These are phyloP conservation scores for Backusella liffmaniae DNA, from an alignment of 192 early-diverging fungal genomes.

Conservation along the genomic window DNA sequence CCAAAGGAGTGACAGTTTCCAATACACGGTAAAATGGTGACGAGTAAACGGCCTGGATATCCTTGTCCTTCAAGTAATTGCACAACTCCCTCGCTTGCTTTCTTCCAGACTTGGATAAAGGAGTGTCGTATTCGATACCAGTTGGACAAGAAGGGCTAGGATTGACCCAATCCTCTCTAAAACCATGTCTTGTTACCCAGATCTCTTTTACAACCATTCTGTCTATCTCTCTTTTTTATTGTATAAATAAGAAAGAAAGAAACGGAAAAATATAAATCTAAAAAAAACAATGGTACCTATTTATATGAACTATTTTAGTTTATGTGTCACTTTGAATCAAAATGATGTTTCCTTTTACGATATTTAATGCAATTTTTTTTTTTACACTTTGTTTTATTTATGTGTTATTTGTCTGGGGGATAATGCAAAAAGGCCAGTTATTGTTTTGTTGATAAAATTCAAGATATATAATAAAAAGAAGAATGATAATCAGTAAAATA, in stretches of 20 bases:
- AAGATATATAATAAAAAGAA: background rate
- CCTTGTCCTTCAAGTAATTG: conserved; percentile 16
- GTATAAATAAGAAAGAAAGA: background rate
- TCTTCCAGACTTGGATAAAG: conserved; percentile 13
- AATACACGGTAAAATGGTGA: conserved; percentile 37
- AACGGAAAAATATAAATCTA: background rate
- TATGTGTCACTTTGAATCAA: background rate
- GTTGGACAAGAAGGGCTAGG: conserved; percentile 25
- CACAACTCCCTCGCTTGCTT: conserved; percentile 28
- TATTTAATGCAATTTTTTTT: background rate
- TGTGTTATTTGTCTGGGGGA: background rate
- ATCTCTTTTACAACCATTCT: conserved; percentile 31
- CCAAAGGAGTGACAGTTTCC: conserved; percentile 18
- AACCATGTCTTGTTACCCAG: conserved; percentile 34
- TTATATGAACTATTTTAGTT: background rate
- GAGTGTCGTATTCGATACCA: conserved; percentile 16
- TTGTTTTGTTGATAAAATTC: background rate
- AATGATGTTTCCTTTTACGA: background rate
- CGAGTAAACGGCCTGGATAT: conserved; percentile 25
- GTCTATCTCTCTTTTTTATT: background rate
- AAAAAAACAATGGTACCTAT: background rate
- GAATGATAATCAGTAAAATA: background rate
- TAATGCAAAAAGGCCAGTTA: background rate
- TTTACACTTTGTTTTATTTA: background rate
- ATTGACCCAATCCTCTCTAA: conserved; percentile 33